A percentile compares a stretch with the other conserved stretches of the same genome.
These are phyloP conservation scores for Ophiocordyceps camponoti-saundersi DNA, from an alignment of 2,329 filamentous ascomycete species.

Conservation along the genomic window DNA sequence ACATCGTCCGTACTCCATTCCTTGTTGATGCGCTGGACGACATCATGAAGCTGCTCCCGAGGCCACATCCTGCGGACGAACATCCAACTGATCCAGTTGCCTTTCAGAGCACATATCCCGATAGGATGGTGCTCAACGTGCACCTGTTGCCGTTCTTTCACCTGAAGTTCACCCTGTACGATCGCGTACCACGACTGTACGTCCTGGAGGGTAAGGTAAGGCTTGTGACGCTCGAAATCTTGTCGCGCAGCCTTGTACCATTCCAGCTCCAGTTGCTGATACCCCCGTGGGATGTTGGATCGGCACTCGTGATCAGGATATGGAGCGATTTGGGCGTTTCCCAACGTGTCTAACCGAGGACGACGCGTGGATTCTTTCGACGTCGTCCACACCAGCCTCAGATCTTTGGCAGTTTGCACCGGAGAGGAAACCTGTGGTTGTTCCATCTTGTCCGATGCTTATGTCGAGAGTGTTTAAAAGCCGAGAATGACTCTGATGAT, in stretches of 20 bases:
- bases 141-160: not conserved
- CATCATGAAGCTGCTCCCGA: not conserved
- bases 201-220: not conserved
- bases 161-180: not conserved
- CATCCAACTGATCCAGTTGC: not conserved
- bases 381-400: not conserved
- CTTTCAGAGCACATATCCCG: not conserved
- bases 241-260: not conserved
- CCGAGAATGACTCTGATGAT: not conserved
- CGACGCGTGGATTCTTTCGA: not conserved
- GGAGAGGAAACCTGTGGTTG: not conserved
- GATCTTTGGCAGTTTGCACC: not conserved
- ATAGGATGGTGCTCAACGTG: not conserved
- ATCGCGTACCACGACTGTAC: not conserved
- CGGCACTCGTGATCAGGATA: not conserved
- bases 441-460: not conserved
- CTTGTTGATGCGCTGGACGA: not conserved
- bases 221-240: not conserved
- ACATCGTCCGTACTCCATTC: not conserved
- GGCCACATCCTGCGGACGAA: not conserved
- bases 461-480: not conserved
- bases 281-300: not conserved
- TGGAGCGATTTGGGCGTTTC: not conserved
- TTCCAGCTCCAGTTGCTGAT: not conserved
- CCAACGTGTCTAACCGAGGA: not conserved